A percentile compares a stretch with the other conserved stretches of the same genome.
phyloP scores from a whole-genome alignment of 495 filamentous ascomycete genomes.

The Penicillium parvum region DNA sequence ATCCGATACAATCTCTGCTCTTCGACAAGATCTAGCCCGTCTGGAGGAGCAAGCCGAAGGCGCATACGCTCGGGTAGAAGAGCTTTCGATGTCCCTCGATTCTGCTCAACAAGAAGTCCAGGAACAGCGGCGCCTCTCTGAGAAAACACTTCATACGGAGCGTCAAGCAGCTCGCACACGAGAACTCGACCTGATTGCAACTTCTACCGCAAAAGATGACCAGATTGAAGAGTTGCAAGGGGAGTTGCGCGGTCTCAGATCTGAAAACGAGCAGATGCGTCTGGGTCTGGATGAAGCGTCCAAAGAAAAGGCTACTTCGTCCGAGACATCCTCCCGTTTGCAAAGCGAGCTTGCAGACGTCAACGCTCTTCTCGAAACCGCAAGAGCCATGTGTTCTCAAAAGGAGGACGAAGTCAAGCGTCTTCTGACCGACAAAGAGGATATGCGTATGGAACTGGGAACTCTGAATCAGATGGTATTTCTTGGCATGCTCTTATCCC shows the following conservation, averaged over 20 bases:
- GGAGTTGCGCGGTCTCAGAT: slow-evolving; percentile 15
- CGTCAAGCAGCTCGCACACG: slow-evolving; percentile 31
- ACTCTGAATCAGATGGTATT: slow-evolving; percentile 29
- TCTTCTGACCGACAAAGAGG: slow-evolving; percentile 16
- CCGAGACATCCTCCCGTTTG: slow-evolving; percentile 13
- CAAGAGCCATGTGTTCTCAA: slow-evolving; percentile 8
- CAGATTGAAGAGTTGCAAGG: slow-evolving; percentile 35
- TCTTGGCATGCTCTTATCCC: too few species aligned
- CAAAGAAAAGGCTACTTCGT: slow-evolving; percentile 15
- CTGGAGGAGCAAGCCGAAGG: slow-evolving; percentile 28
- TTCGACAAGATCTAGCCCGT: slow-evolving; percentile 27
- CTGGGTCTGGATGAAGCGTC: slow-evolving; percentile 14
- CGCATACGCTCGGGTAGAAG: slow-evolving; percentile 20
- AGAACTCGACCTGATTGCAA: slow-evolving; percentile 43
- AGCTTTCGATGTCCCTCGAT: slow-evolving; percentile 26
- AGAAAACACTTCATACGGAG: slow-evolving; percentile 20
- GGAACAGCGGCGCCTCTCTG: slow-evolving; percentile 18
- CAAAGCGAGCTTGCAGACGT: slow-evolving; percentile 16
- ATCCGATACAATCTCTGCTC: slow-evolving; percentile 13
- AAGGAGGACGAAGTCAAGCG: slow-evolving; percentile 29
- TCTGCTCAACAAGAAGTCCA: slow-evolving; percentile 25
- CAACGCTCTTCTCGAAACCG: slow-evolving; percentile 15
- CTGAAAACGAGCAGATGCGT: slow-evolving; percentile 17
- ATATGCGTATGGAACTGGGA: slow-evolving; percentile 16
- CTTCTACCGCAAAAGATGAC: slow-evolving; percentile 44